Evolutionary conservation across 1,139 yeast species (phyloP).

Genomic region (Debaryomycetaceae sp.): DNA sequence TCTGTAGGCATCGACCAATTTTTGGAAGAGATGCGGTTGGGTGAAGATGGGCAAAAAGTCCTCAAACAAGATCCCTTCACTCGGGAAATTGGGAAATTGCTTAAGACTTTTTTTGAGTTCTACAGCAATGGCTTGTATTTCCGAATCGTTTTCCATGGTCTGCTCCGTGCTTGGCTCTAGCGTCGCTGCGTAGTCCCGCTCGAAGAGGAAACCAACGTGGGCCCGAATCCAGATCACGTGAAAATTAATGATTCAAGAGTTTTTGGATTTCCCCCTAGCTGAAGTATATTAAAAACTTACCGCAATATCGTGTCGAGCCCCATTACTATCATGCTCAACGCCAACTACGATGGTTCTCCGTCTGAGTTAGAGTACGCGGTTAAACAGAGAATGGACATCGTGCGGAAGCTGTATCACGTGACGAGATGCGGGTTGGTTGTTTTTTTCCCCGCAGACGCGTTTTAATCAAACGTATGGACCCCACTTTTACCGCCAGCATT

Average conservation of each 20-base stretch:
- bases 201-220: not conserved
- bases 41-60: slow-evolving; percentile 92
- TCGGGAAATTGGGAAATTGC: slow-evolving; percentile 89
- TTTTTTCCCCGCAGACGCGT: too few species aligned
- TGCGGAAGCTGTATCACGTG: too few species aligned
- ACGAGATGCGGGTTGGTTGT: too few species aligned
- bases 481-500: too few species aligned
- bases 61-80: slow-evolving; percentile 87
- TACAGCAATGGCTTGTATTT: slow-evolving; percentile 36
- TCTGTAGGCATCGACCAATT: slow-evolving; percentile 72
- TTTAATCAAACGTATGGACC: too few species aligned
- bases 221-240: not conserved
- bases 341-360: too few species aligned
- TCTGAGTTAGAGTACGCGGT: too few species aligned
- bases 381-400: too few species aligned
- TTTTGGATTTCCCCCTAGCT: not conserved
- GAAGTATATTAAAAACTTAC: too few species aligned
- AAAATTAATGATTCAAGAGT: not conserved
- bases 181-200: not conserved
- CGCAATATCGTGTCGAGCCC: not conserved
- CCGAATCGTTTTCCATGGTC: slow-evolving; percentile 4
- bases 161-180: slow-evolving; percentile 1
- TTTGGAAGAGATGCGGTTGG: slow-evolving; percentile 68
- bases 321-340: too few species aligned
- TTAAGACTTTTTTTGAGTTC: slow-evolving; percentile 57